Evolutionary conservation across 2,329 filamentous ascomycete genomes (phyloP), one percentile per base, ranked within the genome.

Genomic region (Alternaria sp.): DNA sequence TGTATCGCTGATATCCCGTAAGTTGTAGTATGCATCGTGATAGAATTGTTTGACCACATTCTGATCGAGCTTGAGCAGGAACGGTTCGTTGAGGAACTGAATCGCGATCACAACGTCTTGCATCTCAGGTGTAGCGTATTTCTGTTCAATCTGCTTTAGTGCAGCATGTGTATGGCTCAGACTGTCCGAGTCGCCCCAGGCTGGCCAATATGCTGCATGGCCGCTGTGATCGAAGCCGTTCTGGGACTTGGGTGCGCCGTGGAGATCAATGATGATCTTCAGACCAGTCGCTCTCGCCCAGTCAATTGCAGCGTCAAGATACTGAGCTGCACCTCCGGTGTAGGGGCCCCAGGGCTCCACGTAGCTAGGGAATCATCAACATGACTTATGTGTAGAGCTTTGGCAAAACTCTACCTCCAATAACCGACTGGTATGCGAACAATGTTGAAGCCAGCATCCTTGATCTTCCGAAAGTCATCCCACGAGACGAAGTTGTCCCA

Each of bases 151-250:
- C 4, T 72, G 81, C 27, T 84, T 75, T n/a, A 92, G 81, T 3
- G 87, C 85, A n/a, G 79, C 70, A 20, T 89, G 78, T 1, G 85
- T 87, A 48, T 83, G 79, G 18, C 75, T 64, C 6, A 85, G 78
- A 11, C 81, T 85, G 63, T 83, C 79, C 22, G 81, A 81, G 30
- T 81, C 73, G 57, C 82, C 81, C 81, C 83, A 86, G 5, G 75
- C 74, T 62, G 80, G 81, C 30, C 59, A 79, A 46, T 63, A 64
- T 27, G 78, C 77, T 68, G 78, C 79, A 57, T 84, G 83, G 5
- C 87, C 87, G 51, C 82, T 86, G 71, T 89, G 88, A 71, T 89
- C 87, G 72, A 87, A 89, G 6, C 87, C 87, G 63, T 89, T 88
- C 67, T 88, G 86, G 2, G 81, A 84, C 41, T 83, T 82, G 2